A percentile compares a stretch with the other conserved stretches of the same genome.
These are phyloP conservation scores for barley (Hordeum vulgare) DNA, from an alignment of 176 grass and related monocot genomes.

Conservation along the genomic window DNA sequence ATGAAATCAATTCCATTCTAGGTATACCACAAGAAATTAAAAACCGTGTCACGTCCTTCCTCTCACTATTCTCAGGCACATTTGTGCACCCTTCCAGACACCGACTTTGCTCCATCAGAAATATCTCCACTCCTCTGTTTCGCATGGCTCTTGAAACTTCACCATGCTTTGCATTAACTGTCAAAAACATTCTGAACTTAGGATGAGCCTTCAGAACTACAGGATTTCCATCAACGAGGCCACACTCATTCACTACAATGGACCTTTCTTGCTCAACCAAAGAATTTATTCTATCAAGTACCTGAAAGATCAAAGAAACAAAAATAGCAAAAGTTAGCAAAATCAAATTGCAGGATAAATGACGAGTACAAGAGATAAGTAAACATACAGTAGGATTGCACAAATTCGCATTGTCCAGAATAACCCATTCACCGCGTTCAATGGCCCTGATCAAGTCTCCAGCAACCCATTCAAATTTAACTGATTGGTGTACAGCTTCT, in stretches of 20 bases:
- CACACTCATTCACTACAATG: constrained; percentile 90
- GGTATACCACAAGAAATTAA: constrained; percentile 73
- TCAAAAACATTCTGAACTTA: constrained; percentile 90
- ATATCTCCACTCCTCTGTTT: constrained; percentile 87
- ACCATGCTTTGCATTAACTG: constrained; percentile 76
- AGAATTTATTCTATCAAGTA: constrained; percentile 97
- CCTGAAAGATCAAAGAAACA: constrained; percentile 33
- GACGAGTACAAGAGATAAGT: constrained; percentile 2
- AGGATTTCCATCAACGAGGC: constrained; percentile 73
- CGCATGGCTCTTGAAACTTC: constrained; percentile 98
- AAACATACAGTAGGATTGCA: constrained; percentile 85
- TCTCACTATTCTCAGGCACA: constrained; percentile 19
- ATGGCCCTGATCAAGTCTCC: constrained; percentile 84
- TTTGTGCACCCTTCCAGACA: constrained; percentile 20
- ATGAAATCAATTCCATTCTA: constrained; percentile 48
- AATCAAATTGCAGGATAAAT: constrained; percentile 6
- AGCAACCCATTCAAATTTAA: constrained; percentile 86
- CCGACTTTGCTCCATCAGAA: constrained; percentile 51
- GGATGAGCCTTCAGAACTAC: constrained; percentile 64
- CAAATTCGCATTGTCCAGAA: constrained; percentile 96
- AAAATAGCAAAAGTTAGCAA: constrained; percentile 31
- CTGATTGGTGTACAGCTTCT: constrained; percentile 42
- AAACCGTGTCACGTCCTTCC: constrained; percentile 52
- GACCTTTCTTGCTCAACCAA: constrained; percentile 87
- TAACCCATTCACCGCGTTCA: constrained; percentile 80